Base-by-base conservation (phyloP, 805 yeast genomes). In the Candida glaebosa region DNA sequence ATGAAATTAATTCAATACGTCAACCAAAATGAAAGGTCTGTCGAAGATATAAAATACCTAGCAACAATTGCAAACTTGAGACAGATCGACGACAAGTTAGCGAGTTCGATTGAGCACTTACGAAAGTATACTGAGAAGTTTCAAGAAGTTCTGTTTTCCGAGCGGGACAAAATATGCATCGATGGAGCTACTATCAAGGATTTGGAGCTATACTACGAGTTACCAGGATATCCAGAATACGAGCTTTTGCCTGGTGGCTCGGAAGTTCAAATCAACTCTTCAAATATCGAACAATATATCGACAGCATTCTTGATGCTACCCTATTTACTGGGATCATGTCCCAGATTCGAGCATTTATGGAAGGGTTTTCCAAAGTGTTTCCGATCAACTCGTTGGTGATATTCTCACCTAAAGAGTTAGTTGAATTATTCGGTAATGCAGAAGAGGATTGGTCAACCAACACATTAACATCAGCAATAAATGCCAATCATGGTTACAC, bases 401-500 rank as follows among this genome's bases (percentile, higher is more conserved):
- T 87, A 2, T 84, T 93, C 51, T 73, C 87, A 1, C 79, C 95
- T 0, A 71, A 67, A n/a, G 98, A 91, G 55, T 67, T 89, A 20
- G 78, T 75, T 2, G 73, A 74, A 16, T 55, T 91, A 30, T 79
- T 87, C 51, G 97, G 98, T 3, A 79, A 79, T 45, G 77, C 78
- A 2, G 81, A 81, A 34, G 98, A 91, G 56, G 97, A 91, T 54
- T 93, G 98, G 97, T 74, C 84, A 0, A 60, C 60, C 31, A 77
- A 72, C 32, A 80, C 93, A 0, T 63, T 91, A 19, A 50, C 69
- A 4, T 69, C 77, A 1, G 71, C 82, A 0, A 67, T 91, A 12
- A 78, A 78, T 49, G 96, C 97, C 0, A 95, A 90, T 51, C 98
- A 91, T 61, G 99, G 98, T 1, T 91, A 84, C 54, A 75, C 78